Evolutionary conservation across 495 filamentous ascomycete species (phyloP).

Genomic region (Penicillium lagena): DNA sequence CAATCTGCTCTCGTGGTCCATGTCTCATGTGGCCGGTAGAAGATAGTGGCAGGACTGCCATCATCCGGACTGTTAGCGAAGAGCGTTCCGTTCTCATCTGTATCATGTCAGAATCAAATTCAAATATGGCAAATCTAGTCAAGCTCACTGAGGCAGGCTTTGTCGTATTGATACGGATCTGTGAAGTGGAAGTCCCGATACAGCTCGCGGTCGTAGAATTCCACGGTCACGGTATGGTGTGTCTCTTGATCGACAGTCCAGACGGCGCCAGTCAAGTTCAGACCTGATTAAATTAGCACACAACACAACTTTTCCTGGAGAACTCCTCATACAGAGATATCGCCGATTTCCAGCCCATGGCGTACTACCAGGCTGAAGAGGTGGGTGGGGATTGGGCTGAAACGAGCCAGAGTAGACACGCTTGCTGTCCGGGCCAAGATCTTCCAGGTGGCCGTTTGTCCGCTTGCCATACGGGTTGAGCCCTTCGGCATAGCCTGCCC

Average conservation of each 20-base stretch:
- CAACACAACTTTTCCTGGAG: not conserved
- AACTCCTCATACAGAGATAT: conserved; percentile 62
- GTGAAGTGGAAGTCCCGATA: conserved; percentile 94
- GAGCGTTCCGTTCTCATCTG: conserved; percentile 73
- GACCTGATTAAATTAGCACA: conserved; percentile 33
- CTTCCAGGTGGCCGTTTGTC: conserved; percentile 45
- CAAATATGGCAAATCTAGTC: too few relatives aligned
- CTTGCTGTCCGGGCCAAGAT: conserved; percentile 48
- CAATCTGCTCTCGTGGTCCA: conserved; percentile 91
- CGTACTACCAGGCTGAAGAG: conserved; percentile 91
- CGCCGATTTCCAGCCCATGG: conserved; percentile 91
- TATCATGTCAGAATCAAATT: conserved; percentile 19
- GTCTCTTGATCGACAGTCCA: conserved; percentile 97
- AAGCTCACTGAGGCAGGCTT: conserved; percentile 70
- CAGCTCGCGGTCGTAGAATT: conserved; percentile 91
- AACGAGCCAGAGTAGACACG: conserved; percentile 51
- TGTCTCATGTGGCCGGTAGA: conserved; percentile 94
- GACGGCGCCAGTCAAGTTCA: conserved; percentile 88
- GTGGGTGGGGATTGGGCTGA: conserved; percentile 65
- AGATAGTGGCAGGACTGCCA: conserved; percentile 70
- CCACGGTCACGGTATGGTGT: conserved; percentile 92
- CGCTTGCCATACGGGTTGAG: conserved; percentile 59
- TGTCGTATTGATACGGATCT: conserved; percentile 90
- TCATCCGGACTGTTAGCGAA: conserved; percentile 76
- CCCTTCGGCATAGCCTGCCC: conserved; percentile 72